Base-by-base conservation (phyloP, 2,329 filamentous ascomycete species). In the Apiospora saccharicola region DNA sequence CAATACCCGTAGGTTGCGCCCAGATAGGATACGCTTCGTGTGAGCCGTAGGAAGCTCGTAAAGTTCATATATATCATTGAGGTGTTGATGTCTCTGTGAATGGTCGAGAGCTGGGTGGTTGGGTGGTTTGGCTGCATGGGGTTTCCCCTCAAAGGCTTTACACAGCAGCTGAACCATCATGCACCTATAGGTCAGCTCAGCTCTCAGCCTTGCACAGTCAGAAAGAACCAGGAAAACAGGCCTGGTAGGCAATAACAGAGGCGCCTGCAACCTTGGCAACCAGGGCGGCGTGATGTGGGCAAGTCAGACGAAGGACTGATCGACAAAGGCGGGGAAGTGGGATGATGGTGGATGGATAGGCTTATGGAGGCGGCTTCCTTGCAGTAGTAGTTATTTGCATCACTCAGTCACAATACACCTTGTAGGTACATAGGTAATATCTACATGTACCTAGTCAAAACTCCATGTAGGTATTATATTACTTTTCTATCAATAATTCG, bases 161-260 rank as follows among this genome's bases (percentile, higher is more conserved):
- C 53, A 61, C 53, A 22, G 26, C 53, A 61, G 53, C 53, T 61
- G 53, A 61, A 37, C 12, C 53, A 37, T 37, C 16, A 30, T 34
- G 53, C 22, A 61, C 53, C 53, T 10, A 61, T 37, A 61, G 53
- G 53, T 61, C 53, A 37, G 53, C 53, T 61, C 53, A 61, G 53
- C 53, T 57, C 51, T 30, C 30, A 16, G 5, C 51, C 26, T 34
- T 14, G 26, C 14, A 57, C 26, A 30, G 26, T 19, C 24, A 34
- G 10, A n/a, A 49, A 49, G 22, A 41, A 41, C 37, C 47, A 10
- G 22, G 6, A 30, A 57, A 30, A 57, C 26, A 34, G 51, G 51
- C 26, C 51, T 57, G 26, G 24, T 57, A 30, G 51, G 47, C 47
- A 49, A 22, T 49, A 49, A 24, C 7, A 49, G 22, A 49, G 47